phyloP scores from a whole-genome alignment of 1,284 basidiomycete species.

The Fistulina hepatica region DNA sequence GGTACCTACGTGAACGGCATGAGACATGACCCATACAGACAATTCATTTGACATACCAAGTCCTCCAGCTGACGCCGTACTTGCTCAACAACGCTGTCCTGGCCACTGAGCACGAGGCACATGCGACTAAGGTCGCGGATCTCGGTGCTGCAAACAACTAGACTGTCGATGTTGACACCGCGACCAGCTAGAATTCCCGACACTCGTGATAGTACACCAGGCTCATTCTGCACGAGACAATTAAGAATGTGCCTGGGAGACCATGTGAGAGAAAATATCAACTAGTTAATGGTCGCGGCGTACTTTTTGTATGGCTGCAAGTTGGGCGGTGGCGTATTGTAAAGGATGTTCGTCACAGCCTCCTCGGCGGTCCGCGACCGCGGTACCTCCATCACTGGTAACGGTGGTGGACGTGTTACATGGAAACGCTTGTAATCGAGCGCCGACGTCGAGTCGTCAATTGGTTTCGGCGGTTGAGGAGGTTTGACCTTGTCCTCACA shows the following conservation, averaged over 20 bases:
- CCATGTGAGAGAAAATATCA: conserved; percentile 5
- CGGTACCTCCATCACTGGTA: conserved; percentile 66
- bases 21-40: conserved; percentile 6
- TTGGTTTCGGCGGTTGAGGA: conserved; percentile 57
- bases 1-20: conserved; percentile 63
- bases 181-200: conserved; percentile 95
- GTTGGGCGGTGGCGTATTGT: conserved; percentile 92
- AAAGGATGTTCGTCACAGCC: conserved; percentile 90
- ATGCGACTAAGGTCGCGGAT: conserved; percentile 95
- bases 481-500: conserved; percentile 33
- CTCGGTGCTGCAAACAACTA: conserved; percentile 98
- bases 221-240: conserved; percentile 99
- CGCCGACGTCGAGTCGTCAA: conserved; percentile 88
- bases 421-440: conserved; percentile 86
- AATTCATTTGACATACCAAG: conserved; percentile 44
- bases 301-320: conserved; percentile 92
- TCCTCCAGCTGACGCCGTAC: conserved; percentile 90
- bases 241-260: conserved; percentile 82
- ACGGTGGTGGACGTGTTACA: conserved; percentile 60
- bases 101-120: conserved; percentile 95
- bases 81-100: conserved; percentile 97
- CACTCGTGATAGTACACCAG: conserved; percentile 94
- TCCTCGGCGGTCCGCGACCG: conserved; percentile 79
- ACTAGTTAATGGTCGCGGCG: conserved; percentile 18
- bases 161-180: conserved; percentile 98